Evolutionary conservation across 345 rosid genomes (phyloP).

Genomic region (Brassica carinata): DNA sequence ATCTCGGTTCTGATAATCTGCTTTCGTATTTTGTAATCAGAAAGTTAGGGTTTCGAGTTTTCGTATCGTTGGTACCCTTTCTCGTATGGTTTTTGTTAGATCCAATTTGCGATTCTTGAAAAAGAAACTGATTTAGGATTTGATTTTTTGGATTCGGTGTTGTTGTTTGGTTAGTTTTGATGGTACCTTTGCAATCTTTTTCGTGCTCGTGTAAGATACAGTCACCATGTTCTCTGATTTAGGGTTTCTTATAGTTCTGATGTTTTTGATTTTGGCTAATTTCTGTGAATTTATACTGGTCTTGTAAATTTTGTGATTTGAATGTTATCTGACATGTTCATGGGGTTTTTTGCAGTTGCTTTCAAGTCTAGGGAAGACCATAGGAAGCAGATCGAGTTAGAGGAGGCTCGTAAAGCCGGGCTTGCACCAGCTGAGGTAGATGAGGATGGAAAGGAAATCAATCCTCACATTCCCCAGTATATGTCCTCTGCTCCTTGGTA

Average conservation of each 20-base stretch:
- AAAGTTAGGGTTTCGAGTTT: neutral
- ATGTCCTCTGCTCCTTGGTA: conserved; percentile 84
- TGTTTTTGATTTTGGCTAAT: neutral
- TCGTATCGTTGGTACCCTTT: neutral
- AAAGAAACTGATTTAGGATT: neutral
- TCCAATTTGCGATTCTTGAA: neutral
- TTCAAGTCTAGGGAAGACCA: conserved; percentile 73
- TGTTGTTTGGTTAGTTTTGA: conserved; percentile 3
- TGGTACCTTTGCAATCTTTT: too few species aligned
- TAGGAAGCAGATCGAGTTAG: conserved; percentile 61
- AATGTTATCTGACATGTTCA: conserved; percentile 48
- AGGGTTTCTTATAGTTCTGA: neutral
- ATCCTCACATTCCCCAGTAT: conserved; percentile 76
- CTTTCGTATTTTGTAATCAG: neutral
- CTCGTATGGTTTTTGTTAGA: neutral
- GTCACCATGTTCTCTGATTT: too few species aligned
- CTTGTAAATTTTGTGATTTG: conserved; percentile 25
- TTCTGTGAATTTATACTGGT: too few species aligned
- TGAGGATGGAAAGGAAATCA: conserved; percentile 75
- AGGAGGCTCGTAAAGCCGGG: conserved; percentile 73
- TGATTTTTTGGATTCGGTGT: neutral
- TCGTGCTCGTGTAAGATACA: too few species aligned
- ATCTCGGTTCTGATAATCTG: neutral
- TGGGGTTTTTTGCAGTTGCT: conserved; percentile 55
- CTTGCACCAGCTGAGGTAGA: conserved; percentile 81